Percentiles rank a stretch among this genome's conserved stretches.
Conservation (phyloP, 73 alveolate species). For the Symbiodinium pilosum region DNA sequence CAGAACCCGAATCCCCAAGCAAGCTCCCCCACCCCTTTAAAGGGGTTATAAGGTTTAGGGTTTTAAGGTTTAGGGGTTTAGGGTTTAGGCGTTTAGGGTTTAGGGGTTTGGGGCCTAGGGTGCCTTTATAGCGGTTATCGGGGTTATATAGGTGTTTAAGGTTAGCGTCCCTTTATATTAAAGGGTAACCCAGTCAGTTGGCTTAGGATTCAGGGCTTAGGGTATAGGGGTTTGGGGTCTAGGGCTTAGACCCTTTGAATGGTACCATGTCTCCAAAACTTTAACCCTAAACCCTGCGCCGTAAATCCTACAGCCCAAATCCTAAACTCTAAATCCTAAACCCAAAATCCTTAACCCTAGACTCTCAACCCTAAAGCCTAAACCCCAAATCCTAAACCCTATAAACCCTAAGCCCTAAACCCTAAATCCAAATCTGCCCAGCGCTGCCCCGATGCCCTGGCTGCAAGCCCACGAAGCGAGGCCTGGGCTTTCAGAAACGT, state of each 20-base stretch:
- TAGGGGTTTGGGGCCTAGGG: no score
- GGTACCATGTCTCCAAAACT: no score
- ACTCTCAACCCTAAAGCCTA: background rate
- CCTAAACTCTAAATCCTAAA: background rate
- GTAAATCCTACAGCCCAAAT: background rate
- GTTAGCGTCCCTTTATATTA: no score
- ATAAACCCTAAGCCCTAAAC: background rate
- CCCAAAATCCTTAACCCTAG: background rate
- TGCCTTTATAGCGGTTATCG: no score
- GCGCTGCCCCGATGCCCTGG: conserved; percentile 9
- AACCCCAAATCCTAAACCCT: background rate
- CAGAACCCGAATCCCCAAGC: no score
- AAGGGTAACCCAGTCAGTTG: no score
- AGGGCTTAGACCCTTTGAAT: background rate
- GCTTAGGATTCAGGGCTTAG: background rate
- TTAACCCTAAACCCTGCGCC: background rate
- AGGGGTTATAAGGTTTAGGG: no score
- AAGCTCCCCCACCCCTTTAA: no score
- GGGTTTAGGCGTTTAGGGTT: no score
- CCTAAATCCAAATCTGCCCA: background rate
- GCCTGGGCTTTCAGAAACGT: background rate
- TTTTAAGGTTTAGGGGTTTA: background rate
- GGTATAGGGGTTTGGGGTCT: background rate
- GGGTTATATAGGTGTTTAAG: no score
- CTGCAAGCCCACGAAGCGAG: background rate